These are phyloP conservation scores for Candida succiphila DNA, from an alignment of 805 yeast genomes.

Conservation along the genomic window DNA sequence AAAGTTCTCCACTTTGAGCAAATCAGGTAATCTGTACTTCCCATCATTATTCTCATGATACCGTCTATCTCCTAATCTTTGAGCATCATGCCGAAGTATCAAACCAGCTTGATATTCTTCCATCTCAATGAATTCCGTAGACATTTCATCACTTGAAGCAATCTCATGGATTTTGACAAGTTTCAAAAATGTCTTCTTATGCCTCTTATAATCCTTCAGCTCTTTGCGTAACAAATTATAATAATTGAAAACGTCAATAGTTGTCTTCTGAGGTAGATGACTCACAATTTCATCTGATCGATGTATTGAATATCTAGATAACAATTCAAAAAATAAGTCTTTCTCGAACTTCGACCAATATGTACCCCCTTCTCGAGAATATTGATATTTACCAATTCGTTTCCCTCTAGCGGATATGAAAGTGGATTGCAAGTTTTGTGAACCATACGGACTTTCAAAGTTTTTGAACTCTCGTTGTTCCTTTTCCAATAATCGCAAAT, in stretches of 20 bases:
- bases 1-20: too few relatives aligned
- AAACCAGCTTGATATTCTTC: slow-evolving; percentile 37
- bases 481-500: not conserved
- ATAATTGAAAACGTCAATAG: slow-evolving; percentile 33
- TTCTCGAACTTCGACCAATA: slow-evolving; percentile 41
- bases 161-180: slow-evolving; percentile 31
- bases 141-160: slow-evolving; percentile 46
- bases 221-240: slow-evolving; percentile 27
- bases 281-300: slow-evolving; percentile 29
- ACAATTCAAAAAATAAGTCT: slow-evolving; percentile 36
- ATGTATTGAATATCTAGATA: slow-evolving; percentile 40
- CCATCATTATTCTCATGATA: too few relatives aligned
- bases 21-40: too few relatives aligned
- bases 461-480: not conserved
- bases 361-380: slow-evolving; percentile 20
- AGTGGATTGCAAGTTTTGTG: not conserved
- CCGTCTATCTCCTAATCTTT: too few relatives aligned
- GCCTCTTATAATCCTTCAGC: slow-evolving; percentile 16
- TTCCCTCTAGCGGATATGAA: not conserved
- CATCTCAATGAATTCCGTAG: slow-evolving; percentile 27
- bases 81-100: too few relatives aligned
- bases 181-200: slow-evolving; percentile 6
- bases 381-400: not conserved
- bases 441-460: not conserved
- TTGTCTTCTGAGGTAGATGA: slow-evolving; percentile 30